Evolutionary conservation across 441 rosid genomes (phyloP).

Genomic region (Omphalea diandra): DNA sequence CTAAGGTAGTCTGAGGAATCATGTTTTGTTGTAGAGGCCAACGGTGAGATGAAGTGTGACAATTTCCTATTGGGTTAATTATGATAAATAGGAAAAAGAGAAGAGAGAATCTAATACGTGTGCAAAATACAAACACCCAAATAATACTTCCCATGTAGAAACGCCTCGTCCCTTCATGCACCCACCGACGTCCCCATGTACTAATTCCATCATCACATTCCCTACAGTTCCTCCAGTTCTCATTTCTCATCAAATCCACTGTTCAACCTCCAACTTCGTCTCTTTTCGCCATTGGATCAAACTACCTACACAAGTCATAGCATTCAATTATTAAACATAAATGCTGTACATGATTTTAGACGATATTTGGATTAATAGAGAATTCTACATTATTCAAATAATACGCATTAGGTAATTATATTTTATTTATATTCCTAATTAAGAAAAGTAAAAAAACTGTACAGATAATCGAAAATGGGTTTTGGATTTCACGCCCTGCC

Average conservation of each 20-base stretch:
- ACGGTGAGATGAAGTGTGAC: background rate
- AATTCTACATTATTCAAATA: too few species aligned
- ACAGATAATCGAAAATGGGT: background rate
- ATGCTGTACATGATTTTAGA: too few species aligned
- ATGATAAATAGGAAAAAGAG: too few species aligned
- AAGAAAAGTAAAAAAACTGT: background rate
- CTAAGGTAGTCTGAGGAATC: too few species aligned
- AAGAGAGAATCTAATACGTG: slow-evolving; percentile 21
- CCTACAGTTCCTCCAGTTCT: background rate
- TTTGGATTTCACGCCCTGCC: background rate
- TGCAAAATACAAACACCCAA: slow-evolving; percentile 16
- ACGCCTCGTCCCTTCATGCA: slow-evolving; percentile 8
- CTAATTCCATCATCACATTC: background rate
- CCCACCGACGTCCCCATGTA: slow-evolving; percentile 6
- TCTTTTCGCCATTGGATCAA: too few species aligned
- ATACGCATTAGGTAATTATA: too few species aligned
- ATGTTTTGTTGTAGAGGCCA: background rate
- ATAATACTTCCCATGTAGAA: background rate
- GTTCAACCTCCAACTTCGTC: background rate
- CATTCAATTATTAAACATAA: too few species aligned
- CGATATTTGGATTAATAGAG: too few species aligned
- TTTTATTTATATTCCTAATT: too few species aligned
- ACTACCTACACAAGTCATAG: too few species aligned
- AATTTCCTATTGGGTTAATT: background rate
- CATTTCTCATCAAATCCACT: slow-evolving; percentile 15